phyloP scores from a whole-genome alignment of 2,329 filamentous ascomycete species.

The Teratosphaeriaceae sp. region DNA sequence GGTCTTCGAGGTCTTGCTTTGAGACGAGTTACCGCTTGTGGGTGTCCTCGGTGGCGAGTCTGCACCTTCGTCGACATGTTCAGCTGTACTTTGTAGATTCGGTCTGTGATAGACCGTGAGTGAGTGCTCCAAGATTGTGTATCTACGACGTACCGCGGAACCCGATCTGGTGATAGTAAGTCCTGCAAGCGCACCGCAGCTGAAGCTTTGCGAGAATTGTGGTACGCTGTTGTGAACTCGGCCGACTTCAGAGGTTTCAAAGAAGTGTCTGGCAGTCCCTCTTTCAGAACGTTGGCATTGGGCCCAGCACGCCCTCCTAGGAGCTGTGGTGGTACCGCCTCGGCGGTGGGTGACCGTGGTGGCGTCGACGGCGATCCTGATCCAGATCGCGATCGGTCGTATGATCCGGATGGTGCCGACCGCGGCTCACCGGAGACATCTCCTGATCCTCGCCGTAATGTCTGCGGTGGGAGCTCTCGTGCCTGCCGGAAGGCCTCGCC shows the following conservation, averaged over 20 bases:
- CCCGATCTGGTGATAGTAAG: constrained; percentile 1
- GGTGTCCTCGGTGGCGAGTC: constrained; percentile 10
- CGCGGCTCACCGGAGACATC: constrained; percentile 8
- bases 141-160: neutral
- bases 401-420: constrained; percentile 10
- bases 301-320: constrained; percentile 25
- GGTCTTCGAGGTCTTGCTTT: constrained; percentile 10
- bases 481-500: constrained; percentile 12
- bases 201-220: constrained; percentile 4
- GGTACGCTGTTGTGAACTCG: constrained; percentile 4
- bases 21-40: constrained; percentile 4
- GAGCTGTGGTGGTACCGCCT: constrained; percentile 28
- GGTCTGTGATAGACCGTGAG: neutral
- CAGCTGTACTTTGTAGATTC: neutral
- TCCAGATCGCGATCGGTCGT: constrained; percentile 23
- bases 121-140: neutral
- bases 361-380: constrained; percentile 22
- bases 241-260: neutral
- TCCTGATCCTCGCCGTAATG: constrained; percentile 19
- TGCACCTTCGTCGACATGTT: neutral
- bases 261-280: neutral
- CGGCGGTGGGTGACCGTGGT: constrained; percentile 24
- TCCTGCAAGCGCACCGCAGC: constrained; percentile 4
- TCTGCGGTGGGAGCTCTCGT: constrained; percentile 16
- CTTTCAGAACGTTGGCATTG: constrained; percentile 24